Conservation (phyloP, 768 basidiomycete genomes). For the Porphyrellus cyaneotinctus region DNA sequence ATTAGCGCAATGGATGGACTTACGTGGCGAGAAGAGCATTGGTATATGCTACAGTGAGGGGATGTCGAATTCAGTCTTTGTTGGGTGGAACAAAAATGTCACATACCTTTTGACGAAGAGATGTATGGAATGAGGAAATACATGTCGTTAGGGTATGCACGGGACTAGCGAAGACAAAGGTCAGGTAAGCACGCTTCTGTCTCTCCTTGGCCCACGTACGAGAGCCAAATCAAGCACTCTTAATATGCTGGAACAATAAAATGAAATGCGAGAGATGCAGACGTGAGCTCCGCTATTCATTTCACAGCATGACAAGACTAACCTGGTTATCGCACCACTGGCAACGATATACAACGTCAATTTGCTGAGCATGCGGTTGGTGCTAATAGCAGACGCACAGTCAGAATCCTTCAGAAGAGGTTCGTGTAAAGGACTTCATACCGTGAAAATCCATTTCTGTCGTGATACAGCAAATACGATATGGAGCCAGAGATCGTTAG, state of each 20-base stretch:
- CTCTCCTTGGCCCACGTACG: neutral
- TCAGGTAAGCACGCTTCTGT: neutral
- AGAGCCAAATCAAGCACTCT: conserved; percentile 1
- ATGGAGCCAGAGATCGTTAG: conserved; percentile 1
- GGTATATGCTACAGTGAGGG: neutral
- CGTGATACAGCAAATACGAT: neutral
- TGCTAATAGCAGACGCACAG: neutral
- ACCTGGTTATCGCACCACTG: conserved; percentile 1
- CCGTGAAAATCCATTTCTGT: neutral
- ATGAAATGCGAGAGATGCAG: neutral
- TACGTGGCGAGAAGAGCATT: conserved; percentile 3
- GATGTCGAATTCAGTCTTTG: neutral
- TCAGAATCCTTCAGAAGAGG: neutral
- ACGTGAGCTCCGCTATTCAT: neutral
- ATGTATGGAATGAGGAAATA: conserved; percentile 4
- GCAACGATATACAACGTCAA: conserved; percentile 2
- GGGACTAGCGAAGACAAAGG: neutral
- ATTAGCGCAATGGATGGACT: neutral
- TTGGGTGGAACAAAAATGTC: neutral
- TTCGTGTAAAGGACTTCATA: neutral
- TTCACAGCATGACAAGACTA: neutral
- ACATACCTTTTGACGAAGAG: conserved; percentile 2
- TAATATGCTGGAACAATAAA: neutral
- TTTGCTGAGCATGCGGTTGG: neutral
- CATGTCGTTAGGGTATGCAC: neutral